Percentiles rank a stretch among this genome's conserved stretches.
phyloP scores from a whole-genome alignment of 345 rosid genomes.

The Alliaria petiolata region DNA sequence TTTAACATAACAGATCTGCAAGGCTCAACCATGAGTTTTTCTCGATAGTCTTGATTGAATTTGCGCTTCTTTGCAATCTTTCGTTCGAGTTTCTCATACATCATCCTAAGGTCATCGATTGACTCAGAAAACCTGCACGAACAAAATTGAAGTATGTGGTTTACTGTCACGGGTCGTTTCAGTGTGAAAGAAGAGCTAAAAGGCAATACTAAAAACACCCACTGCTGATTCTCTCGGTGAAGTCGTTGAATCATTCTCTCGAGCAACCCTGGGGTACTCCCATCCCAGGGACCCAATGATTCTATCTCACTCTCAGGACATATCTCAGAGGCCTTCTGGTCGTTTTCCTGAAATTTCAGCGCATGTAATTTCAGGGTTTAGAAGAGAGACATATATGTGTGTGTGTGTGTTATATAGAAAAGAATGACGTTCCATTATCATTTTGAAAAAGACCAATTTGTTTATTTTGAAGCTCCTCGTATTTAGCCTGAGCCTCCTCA shows the following conservation, averaged over 20 bases:
- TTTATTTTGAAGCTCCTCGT: constrained; percentile 51
- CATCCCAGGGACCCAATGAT: constrained; percentile 77
- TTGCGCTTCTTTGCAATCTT: constrained; percentile 60
- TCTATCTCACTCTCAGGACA: constrained; percentile 83
- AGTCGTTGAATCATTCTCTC: constrained; percentile 65
- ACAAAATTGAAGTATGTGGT: constrained; percentile 1
- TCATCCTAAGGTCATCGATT: constrained; percentile 74
- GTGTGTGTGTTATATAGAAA: too few species aligned
- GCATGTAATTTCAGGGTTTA: too few species aligned
- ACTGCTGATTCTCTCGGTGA: constrained; percentile 72
- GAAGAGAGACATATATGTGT: too few species aligned
- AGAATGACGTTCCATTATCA: too few species aligned
- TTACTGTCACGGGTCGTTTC: constrained; percentile 2
- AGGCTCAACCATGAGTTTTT: constrained; percentile 71
- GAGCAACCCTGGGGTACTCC: constrained; percentile 75
- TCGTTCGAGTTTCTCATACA: constrained; percentile 52
- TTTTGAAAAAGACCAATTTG: too few species aligned
- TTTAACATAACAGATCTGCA: constrained; percentile 3
- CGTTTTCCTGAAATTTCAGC: constrained; percentile 56
- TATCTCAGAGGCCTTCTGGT: constrained; percentile 86
- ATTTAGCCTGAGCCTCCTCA: constrained; percentile 55
- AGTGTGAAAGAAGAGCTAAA: not conserved
- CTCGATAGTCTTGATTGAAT: constrained; percentile 45
- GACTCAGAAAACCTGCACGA: constrained; percentile 78
- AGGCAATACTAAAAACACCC: constrained; percentile 25